phyloP scores from a whole-genome alignment of 495 filamentous ascomycete genomes.

The Hamigera avellanea region DNA sequence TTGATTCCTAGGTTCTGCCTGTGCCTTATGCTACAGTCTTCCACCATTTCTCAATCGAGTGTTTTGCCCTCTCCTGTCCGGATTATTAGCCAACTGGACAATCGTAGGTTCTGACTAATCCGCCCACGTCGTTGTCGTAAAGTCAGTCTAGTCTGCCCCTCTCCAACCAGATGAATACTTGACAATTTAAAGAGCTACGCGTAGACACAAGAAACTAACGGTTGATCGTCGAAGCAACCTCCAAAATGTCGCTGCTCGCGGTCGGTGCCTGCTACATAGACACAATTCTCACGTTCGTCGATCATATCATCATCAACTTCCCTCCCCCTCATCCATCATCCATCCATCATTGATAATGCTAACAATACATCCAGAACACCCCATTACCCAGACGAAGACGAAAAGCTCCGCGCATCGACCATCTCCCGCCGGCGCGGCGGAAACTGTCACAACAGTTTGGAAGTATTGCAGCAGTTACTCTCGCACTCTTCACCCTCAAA shows the following conservation, averaged over 20 bases:
- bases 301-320: not conserved
- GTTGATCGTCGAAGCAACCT: no score
- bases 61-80: no score
- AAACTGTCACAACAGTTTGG: conserved; percentile 59
- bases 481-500: conserved; percentile 2
- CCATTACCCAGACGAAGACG: conserved; percentile 56
- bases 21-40: no score
- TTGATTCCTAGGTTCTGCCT: no score
- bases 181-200: no score
- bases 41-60: no score
- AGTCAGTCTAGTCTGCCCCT: conserved; percentile 8
- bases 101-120: conserved; percentile 9
- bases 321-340: no score
- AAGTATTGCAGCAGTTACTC: conserved; percentile 54
- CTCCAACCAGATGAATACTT: no score
- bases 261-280: conserved; percentile 58
- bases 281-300: conserved; percentile 52
- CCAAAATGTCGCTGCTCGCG: conserved; percentile 40
- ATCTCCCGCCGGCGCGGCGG: conserved; percentile 53
- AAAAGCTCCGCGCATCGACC: conserved; percentile 54
- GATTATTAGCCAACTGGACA: no score
- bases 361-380: conserved; percentile 51
- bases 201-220: no score
- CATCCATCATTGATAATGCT: no score
- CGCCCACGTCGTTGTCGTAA: not conserved